Conservation (phyloP, 495 filamentous ascomycete species). For the Astrothelium subdiscretum region DNA sequence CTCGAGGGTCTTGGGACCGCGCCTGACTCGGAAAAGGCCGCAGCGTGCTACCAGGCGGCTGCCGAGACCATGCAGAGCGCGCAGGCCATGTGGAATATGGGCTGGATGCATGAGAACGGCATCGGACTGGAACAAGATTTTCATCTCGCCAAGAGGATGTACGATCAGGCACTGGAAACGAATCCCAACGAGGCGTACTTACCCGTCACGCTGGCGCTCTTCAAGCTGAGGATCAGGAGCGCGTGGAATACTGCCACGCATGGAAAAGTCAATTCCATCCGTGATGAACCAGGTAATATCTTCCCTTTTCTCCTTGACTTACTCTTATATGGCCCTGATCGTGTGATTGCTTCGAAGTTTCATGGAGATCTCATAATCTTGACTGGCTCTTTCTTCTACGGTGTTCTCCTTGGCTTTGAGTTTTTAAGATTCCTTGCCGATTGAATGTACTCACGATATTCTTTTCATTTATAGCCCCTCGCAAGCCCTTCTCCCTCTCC, state of each 20-base stretch:
- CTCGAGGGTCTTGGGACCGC: conserved; percentile 64
- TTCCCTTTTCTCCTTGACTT: neutral
- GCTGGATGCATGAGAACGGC: conserved; percentile 99
- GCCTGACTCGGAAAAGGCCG: conserved; percentile 60
- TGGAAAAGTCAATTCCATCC: conserved; percentile 80
- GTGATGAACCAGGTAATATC: conserved; percentile 52
- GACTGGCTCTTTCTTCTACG: neutral
- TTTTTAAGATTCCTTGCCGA: neutral
- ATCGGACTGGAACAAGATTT: conserved; percentile 90
- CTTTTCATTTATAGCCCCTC: neutral
- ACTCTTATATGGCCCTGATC: neutral
- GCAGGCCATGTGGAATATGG: conserved; percentile 92
- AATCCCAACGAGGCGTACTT: conserved; percentile 80
- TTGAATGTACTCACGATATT: neutral
- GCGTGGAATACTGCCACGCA: conserved; percentile 90
- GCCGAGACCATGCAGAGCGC: conserved; percentile 84
- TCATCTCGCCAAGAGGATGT: conserved; percentile 91
- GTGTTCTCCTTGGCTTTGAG: neutral
- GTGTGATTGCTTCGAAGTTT: neutral
- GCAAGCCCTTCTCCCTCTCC: conserved; percentile 42
- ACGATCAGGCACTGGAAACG: conserved; percentile 81
- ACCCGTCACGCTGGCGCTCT: conserved; percentile 77
- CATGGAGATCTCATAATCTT: neutral
- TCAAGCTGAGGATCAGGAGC: conserved; percentile 74
- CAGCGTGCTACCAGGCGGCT: conserved; percentile 81